These are phyloP conservation scores for Bipolaris victoriae DNA, from an alignment of 2,329 filamentous ascomycete species.

Conservation along the genomic window DNA sequence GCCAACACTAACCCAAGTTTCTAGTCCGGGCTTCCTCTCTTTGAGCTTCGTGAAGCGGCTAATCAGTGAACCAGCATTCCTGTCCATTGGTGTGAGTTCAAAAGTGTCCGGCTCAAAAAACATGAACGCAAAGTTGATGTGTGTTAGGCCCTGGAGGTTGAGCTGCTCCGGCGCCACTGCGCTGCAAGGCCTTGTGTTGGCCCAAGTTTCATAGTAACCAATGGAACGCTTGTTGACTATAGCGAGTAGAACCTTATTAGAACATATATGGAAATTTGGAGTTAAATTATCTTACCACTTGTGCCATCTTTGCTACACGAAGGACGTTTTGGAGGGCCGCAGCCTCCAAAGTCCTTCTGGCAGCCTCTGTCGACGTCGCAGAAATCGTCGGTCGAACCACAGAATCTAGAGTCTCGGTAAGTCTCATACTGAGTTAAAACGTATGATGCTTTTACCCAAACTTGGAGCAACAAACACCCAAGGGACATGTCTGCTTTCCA, in stretches of 20 bases:
- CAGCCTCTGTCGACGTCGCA: too few species aligned
- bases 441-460: too few species aligned
- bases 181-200: constrained; percentile 4
- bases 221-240: background rate
- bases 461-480: too few species aligned
- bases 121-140: constrained; percentile 16
- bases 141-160: constrained; percentile 10
- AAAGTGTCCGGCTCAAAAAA: constrained; percentile 12
- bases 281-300: background rate
- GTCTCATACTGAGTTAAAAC: too few species aligned
- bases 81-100: constrained; percentile 8
- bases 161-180: constrained; percentile 7
- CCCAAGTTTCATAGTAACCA: constrained; percentile 7
- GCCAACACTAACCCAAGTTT: constrained; percentile 51
- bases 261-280: background rate
- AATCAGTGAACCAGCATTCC: background rate
- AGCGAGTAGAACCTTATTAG: background rate
- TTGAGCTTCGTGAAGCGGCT: constrained; percentile 36
- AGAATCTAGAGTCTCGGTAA: too few species aligned
- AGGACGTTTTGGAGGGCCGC: background rate
- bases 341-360: too few species aligned
- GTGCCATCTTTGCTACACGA: constrained; percentile 1
- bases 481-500: too few species aligned
- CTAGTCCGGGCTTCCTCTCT: constrained; percentile 29
- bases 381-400: too few species aligned